Percentiles rank a stretch among this genome's conserved stretches.
These are phyloP conservation scores for Sungouiozyma intestinalis DNA, from an alignment of 805 yeast species.

Conservation along the genomic window DNA sequence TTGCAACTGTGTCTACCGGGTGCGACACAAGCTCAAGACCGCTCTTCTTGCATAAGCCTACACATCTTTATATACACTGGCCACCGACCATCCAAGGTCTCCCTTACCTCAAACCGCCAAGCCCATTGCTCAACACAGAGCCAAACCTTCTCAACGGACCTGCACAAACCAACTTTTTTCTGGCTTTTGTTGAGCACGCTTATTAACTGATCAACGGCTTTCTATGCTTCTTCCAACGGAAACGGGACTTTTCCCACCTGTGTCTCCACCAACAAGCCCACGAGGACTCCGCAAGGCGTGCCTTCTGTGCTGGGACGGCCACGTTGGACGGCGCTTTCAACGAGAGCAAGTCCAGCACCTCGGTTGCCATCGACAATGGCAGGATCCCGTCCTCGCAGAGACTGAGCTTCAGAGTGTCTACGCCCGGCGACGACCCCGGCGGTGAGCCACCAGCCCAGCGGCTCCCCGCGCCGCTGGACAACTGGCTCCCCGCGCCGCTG, in stretches of 20 bases:
- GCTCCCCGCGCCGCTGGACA: no score
- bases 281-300: background rate
- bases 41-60: no score
- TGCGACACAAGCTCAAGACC: no score
- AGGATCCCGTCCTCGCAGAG: background rate
- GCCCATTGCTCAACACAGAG: no score
- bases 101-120: no score
- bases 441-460: no score
- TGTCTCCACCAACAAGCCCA: background rate
- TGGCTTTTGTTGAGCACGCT: background rate
- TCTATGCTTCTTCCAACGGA: background rate
- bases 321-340: background rate
- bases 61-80: no score
- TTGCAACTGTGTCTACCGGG: no score
- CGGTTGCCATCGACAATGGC: background rate
- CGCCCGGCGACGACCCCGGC: background rate
- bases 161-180: constrained; percentile 7
- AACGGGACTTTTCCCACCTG: background rate
- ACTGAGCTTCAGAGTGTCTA: background rate
- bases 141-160: no score
- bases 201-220: background rate
- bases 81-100: no score
- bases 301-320: background rate
- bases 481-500: background rate
- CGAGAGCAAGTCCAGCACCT: background rate